phyloP scores from a whole-genome alignment of 345 rosid species.

The Citrus hindsii region DNA sequence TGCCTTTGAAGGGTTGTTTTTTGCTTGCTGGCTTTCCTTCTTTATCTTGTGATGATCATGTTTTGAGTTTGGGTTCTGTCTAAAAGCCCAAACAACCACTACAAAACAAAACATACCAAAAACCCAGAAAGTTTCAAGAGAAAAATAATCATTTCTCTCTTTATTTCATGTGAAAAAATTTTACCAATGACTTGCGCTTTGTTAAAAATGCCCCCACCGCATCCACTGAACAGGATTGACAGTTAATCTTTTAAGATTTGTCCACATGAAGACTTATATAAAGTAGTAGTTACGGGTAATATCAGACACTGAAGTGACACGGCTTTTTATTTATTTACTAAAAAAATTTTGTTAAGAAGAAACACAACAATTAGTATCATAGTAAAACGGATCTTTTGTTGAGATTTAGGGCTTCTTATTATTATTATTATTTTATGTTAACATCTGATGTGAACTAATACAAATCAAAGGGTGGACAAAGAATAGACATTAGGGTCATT shows the following conservation, averaged over 20 bases:
- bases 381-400: neutral
- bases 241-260: neutral
- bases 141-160: neutral
- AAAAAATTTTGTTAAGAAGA: too few species aligned
- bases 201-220: neutral
- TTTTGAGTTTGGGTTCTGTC: slow-evolving; percentile 1
- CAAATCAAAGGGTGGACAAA: neutral
- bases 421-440: neutral
- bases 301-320: too few species aligned
- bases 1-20: neutral
- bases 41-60: neutral
- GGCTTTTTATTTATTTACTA: too few species aligned
- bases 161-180: neutral
- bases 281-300: neutral
- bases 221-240: neutral
- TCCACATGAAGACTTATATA: neutral
- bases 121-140: neutral
- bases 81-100: slow-evolving; percentile 11
- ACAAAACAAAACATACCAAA: slow-evolving; percentile 5
- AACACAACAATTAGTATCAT: neutral
- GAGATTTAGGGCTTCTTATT: neutral
- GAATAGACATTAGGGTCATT: neutral
- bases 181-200: neutral
- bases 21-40: neutral
- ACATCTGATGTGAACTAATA: neutral